Base-by-base conservation (phyloP, 768 basidiomycete species). In the Tricholoma bakamatsutake region DNA sequence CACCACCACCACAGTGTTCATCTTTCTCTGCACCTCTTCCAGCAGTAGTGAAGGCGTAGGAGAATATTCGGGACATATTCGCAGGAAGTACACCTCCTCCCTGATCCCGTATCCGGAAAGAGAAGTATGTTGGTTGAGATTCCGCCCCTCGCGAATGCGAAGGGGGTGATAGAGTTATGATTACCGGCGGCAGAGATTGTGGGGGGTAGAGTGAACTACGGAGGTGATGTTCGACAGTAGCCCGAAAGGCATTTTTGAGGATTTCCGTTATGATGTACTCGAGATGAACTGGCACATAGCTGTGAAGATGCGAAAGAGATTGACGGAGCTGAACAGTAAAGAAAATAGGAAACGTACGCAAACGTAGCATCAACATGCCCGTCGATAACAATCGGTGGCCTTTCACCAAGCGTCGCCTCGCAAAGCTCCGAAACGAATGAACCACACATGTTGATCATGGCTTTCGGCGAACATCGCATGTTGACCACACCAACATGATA, bases 191-290 rank as follows among this genome's bases (percentile, higher is more conserved):
- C 5, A 90, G 63, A 62, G 57, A 64, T 37, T 43, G 62, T 52
- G 74, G 51, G 21, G 74, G 67, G 9, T 72, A 62, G 31, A 72
- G 74, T 43, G 73, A 61, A 12, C 43, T 18, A 17, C 68, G 79
- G 55, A 73, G 69, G 55, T 92, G 82, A 55, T 83, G 80, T 64
- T 95, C 93, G 24, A 92, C 85, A 1, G 90, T 93, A 7, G 93
- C 93, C 31, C 93, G 85, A 71, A 92, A 95, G 0, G 92, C 82
- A 65, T 95, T 95, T 71, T 95, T 95, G 39, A 95, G 77, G 39
- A 95, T 82, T 68, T 95, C 93, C 2, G 93, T 95, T 53, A 93
- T 73, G 62, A 93, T 90, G 66, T 94, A 95, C 67, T 95, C 93
- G 34, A 95, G 78, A 66, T 95, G 93, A 1, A 92, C 88, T 3